phyloP scores from a whole-genome alignment of 805 yeast species.

The Torulaspora franciscae region DNA sequence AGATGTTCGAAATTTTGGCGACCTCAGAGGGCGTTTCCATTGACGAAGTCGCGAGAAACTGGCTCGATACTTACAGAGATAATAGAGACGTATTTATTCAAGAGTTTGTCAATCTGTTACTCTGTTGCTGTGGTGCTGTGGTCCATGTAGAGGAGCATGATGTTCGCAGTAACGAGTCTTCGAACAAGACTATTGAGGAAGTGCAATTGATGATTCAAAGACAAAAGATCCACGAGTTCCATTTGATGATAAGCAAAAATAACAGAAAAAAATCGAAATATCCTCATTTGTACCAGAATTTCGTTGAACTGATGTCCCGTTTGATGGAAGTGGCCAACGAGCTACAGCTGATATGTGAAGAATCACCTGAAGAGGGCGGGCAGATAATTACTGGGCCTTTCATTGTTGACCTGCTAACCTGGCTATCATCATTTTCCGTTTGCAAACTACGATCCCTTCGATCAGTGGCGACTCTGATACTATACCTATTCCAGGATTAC shows the following conservation, averaged over 20 bases:
- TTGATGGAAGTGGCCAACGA: slow-evolving; percentile 54
- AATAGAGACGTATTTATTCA: slow-evolving; percentile 48
- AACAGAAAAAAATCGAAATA: slow-evolving; percentile 39
- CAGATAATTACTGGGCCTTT: slow-evolving; percentile 23
- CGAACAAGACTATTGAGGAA: slow-evolving; percentile 69
- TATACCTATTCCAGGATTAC: slow-evolving; percentile 56
- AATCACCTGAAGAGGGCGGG: slow-evolving; percentile 28
- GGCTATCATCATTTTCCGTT: slow-evolving; percentile 72
- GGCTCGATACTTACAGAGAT: slow-evolving; percentile 50
- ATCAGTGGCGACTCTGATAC: slow-evolving; percentile 54
- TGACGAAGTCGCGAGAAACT: slow-evolving; percentile 48
- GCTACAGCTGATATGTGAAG: slow-evolving; percentile 51
- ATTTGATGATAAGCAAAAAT: slow-evolving; percentile 51
- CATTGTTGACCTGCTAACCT: slow-evolving; percentile 52
- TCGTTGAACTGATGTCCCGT: slow-evolving; percentile 50
- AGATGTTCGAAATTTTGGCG: slow-evolving; percentile 47
- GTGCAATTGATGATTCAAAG: slow-evolving; percentile 56
- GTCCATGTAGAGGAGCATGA: slow-evolving; percentile 70
- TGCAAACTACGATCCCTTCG: slow-evolving; percentile 68
- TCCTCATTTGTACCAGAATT: slow-evolving; percentile 48
- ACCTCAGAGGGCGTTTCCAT: slow-evolving; percentile 47
- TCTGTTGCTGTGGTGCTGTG: slow-evolving; percentile 69
- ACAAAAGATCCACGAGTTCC: slow-evolving; percentile 66
- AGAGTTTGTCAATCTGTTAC: slow-evolving; percentile 59
- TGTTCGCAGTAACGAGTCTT: slow-evolving; percentile 61